Evolutionary conservation across 2,329 filamentous ascomycete species (phyloP).

Genomic region (Cytospora leucostoma): DNA sequence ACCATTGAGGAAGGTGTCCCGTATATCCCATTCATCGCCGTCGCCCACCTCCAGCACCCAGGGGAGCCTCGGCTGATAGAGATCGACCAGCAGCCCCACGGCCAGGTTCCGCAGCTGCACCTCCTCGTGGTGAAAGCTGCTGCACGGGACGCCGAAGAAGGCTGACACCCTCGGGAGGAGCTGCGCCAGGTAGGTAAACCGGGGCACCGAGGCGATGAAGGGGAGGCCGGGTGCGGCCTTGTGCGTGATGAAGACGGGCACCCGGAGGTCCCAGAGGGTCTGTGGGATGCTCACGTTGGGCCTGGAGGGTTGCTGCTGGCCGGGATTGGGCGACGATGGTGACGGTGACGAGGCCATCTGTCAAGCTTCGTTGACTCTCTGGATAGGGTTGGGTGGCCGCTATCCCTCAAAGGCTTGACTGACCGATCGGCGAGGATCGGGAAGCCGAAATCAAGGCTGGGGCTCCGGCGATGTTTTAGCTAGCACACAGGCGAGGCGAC

Average conservation of each 20-base stretch:
- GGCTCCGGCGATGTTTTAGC: not conserved
- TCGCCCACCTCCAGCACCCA: slow-evolving; percentile 58
- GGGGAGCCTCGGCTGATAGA: slow-evolving; percentile 56
- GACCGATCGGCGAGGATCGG: not conserved
- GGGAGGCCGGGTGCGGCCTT: slow-evolving; percentile 47
- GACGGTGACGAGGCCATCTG: slow-evolving; percentile 19
- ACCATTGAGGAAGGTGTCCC: slow-evolving; percentile 64
- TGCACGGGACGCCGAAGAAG: slow-evolving; percentile 57
- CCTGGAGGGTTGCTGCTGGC: slow-evolving; percentile 9
- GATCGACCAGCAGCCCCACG: slow-evolving; percentile 56
- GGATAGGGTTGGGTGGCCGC: not conserved
- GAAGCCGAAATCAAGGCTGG: not conserved
- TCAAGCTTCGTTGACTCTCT: not conserved
- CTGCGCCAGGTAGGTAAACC: slow-evolving; percentile 61
- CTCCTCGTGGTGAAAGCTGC: slow-evolving; percentile 60
- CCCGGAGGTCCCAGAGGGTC: slow-evolving; percentile 55
- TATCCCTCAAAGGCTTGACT: not conserved
- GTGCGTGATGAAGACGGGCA: slow-evolving; percentile 59
- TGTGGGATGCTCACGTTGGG: slow-evolving; percentile 41
- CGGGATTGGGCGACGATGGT: slow-evolving; percentile 10
- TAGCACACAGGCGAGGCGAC: not conserved
- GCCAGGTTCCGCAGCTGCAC: slow-evolving; percentile 55
- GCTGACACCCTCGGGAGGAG: slow-evolving; percentile 56
- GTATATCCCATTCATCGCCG: slow-evolving; percentile 60
- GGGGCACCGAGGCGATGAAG: slow-evolving; percentile 56